phyloP scores from a whole-genome alignment of 2,329 filamentous ascomycete genomes.

The Cadophora sp. region DNA sequence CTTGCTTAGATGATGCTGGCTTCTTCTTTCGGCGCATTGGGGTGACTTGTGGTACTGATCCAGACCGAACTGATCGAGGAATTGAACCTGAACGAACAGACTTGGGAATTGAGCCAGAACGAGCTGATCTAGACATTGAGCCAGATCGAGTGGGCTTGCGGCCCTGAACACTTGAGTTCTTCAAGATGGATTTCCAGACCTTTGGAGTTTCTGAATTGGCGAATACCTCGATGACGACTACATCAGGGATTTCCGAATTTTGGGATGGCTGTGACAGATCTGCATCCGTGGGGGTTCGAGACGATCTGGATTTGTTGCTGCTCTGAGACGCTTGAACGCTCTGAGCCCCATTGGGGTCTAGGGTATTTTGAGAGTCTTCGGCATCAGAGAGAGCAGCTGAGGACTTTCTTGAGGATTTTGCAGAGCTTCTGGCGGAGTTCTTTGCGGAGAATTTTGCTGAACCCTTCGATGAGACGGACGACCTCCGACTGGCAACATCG shows the following conservation, averaged over 20 bases:
- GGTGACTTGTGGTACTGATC: neutral
- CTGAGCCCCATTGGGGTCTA: neutral
- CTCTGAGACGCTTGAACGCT: slow-evolving; percentile 6
- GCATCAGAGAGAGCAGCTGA: slow-evolving; percentile 2
- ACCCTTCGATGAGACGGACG: neutral
- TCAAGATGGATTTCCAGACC: slow-evolving; percentile 6
- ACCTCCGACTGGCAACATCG: neutral
- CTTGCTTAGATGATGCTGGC: neutral
- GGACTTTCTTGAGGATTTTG: neutral
- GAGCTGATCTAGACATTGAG: slow-evolving; percentile 1
- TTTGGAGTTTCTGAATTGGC: neutral
- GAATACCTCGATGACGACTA: neutral
- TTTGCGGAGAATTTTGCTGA: neutral
- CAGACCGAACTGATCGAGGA: neutral
- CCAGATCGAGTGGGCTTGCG: neutral
- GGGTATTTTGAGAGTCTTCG: neutral
- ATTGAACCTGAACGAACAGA: neutral
- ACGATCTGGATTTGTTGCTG: slow-evolving; percentile 5
- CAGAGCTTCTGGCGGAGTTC: neutral
- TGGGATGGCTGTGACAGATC: slow-evolving; percentile 11
- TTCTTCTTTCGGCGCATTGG: neutral
- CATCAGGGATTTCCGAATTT: slow-evolving; percentile 1
- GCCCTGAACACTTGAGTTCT: neutral
- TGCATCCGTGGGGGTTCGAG: slow-evolving; percentile 1
- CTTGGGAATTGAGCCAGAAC: neutral